Base-by-base conservation (phyloP, 495 filamentous ascomycete genomes). In the Astrothelium subdiscretum region DNA sequence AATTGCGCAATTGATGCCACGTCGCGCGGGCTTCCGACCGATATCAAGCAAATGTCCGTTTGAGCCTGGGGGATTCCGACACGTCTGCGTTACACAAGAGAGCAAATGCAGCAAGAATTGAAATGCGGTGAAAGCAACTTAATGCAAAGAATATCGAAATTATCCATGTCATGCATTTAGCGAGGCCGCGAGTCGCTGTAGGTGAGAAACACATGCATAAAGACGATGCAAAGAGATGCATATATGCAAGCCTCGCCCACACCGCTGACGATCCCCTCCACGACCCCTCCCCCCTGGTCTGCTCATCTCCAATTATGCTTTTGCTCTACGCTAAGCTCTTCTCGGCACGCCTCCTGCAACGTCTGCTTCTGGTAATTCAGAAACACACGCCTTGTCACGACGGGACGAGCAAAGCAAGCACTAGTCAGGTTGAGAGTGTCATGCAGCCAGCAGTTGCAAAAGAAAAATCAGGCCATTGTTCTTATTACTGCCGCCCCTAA, bases 71-170 rank as follows among this genome's bases (percentile, higher is more conserved):
- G n/a, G n/a, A n/a, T n/a, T n/a, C n/a, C n/a, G n/a, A n/a, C n/a
- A n/a, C n/a, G n/a, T n/a, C n/a, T n/a, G n/a, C n/a, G n/a, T n/a
- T n/a, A n/a, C n/a, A 38, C 35, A 6, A 15, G 48, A 29, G 8
- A 8, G 48, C 6, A 3, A 24, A 5, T 27, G 22, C n/a, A 5
- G 24, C 26, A 54, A 54, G 29, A 24, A 54, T 3, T 3, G 24
- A 29, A 29, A 26, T 54, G 48, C 48, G 48, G 48, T 54, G 48
- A 29, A 8, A 8, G n/a, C n/a, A n/a, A 24, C 48, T 54, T 54
- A 24, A 26, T 54, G 48, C 48, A 54, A 54, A 54, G 48, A 54
- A 54, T 54, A 54, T 54, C 48, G 48, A 54, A 54, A 54, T 27
- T 8, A 54, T 15, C 48, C 48, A 54, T 54, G 48, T 54, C 22